phyloP scores from a whole-genome alignment of 805 yeast species.

The Candida easanensis region DNA sequence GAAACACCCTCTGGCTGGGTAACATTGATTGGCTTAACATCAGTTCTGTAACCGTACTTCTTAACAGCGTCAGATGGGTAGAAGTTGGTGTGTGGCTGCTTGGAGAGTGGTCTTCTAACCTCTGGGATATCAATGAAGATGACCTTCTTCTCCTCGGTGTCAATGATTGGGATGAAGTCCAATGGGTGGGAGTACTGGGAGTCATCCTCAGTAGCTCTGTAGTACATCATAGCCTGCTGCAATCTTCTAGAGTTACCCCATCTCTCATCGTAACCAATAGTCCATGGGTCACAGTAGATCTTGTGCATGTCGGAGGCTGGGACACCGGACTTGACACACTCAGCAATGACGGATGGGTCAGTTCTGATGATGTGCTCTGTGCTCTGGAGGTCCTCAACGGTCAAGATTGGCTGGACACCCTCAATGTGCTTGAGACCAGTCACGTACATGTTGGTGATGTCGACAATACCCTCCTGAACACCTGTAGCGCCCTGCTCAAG shows the following conservation, averaged over 20 bases:
- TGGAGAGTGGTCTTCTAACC: constrained; percentile 69
- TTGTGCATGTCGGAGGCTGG: constrained; percentile 47
- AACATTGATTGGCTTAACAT: constrained; percentile 62
- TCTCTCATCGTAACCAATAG: constrained; percentile 70
- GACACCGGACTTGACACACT: constrained; percentile 67
- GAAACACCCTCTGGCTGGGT: constrained; percentile 84
- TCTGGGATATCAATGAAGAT: constrained; percentile 74
- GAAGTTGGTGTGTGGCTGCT: constrained; percentile 66
- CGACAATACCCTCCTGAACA: constrained; percentile 69
- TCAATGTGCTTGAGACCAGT: constrained; percentile 46
- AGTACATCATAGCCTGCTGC: constrained; percentile 80
- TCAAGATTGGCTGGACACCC: constrained; percentile 73
- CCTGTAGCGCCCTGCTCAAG: constrained; percentile 58
- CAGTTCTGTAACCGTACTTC: constrained; percentile 63
- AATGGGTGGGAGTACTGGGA: constrained; percentile 66
- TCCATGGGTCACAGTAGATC: constrained; percentile 68
- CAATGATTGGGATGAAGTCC: constrained; percentile 81
- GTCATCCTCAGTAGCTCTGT: constrained; percentile 73
- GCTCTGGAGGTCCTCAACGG: constrained; percentile 60
- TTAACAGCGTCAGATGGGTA: constrained; percentile 62
- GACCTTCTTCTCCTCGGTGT: constrained; percentile 65
- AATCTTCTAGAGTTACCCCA: constrained; percentile 75
- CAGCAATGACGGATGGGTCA: constrained; percentile 72
- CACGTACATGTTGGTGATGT: constrained; percentile 46
- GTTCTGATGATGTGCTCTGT: constrained; percentile 65